phyloP scores from a whole-genome alignment of 805 yeast species.

The Deakozyma indianensis region DNA sequence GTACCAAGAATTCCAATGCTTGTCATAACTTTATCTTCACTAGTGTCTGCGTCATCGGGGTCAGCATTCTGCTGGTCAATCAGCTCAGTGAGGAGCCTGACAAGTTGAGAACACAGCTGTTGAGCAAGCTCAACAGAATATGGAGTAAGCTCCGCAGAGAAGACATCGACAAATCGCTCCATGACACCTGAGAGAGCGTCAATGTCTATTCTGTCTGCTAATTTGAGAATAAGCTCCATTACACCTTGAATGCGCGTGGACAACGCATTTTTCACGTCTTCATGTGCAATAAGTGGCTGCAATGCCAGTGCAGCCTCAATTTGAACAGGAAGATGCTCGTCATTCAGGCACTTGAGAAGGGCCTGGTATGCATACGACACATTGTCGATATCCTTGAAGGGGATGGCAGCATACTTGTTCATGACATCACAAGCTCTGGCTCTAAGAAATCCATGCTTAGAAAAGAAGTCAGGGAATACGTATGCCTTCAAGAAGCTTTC shows the following conservation, averaged over 20 bases:
- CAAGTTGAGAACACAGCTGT: constrained; percentile 51
- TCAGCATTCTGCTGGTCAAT: constrained; percentile 35
- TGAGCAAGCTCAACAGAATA: constrained; percentile 60
- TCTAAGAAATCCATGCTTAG: constrained; percentile 50
- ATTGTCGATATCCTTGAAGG: constrained; percentile 48
- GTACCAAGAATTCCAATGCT: constrained; percentile 74
- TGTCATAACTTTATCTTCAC: constrained; percentile 63
- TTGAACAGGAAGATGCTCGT: constrained; percentile 53
- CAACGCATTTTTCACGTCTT: constrained; percentile 54
- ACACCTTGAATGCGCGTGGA: constrained; percentile 59
- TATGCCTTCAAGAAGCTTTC: constrained; percentile 49
- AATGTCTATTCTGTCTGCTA: constrained; percentile 71
- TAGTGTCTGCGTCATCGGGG: constrained; percentile 22
- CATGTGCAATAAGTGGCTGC: constrained; percentile 58
- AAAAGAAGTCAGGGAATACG: constrained; percentile 59
- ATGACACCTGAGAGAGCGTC: constrained; percentile 81
- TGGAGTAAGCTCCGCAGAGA: constrained; percentile 80
- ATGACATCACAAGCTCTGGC: constrained; percentile 38
- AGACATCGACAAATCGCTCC: constrained; percentile 89
- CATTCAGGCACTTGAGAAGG: constrained; percentile 28
- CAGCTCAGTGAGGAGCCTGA: constrained; percentile 54
- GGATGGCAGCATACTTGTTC: constrained; percentile 48
- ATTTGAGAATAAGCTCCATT: constrained; percentile 60
- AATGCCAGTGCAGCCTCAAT: constrained; percentile 76
- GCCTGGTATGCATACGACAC: constrained; percentile 38